Base-by-base conservation (phyloP, 129 eudicot genomes). In the Tagetes erecta region DNA sequence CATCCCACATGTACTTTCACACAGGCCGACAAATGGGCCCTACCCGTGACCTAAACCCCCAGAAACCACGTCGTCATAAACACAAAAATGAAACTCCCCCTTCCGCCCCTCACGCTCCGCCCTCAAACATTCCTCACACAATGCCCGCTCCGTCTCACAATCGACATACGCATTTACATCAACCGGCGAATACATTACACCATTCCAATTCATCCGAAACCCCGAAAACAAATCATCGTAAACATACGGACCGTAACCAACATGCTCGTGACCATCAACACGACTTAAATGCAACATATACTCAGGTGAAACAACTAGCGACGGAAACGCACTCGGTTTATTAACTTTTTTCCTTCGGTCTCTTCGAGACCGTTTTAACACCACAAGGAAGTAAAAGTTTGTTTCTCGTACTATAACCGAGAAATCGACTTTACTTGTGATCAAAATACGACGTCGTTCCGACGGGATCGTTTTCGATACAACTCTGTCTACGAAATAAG, bases 401-500 rank as follows among this genome's bases (percentile, higher is more conserved):
- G 52, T 80, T 50, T 76, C 85, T 57, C 70, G 65, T 13, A 76
- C 58, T 31, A 87, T 53, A 39, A 78, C 52, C 0, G 77, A 58
- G 53, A 92, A 92, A 60, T 83, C 85, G 14, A 83, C 87, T 83
- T 83, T 89, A 1, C 86, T 86, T 1, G 98, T 92, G 3, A 92
- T 78, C 41, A 92, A 81, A 39, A 74, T 74, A 31, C 76, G 72
- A 27, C 87, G 83, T 30, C 87, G 86, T 35, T 83, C 86, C 31
- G 82, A 57, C 2, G 72, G 58, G 9, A 13, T 20, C 27, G 27
- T 20, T 11, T 67, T 79, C 2, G 79, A 49, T 30, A 41, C 55
- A 12, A 14, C 68, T n/a, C 71, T 60, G 70, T 85, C 82, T 34
- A 85, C 79, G 27, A 88, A 68, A 50, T 88, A 91, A 20, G 83